Conservation (phyloP, 495 filamentous ascomycete genomes). For the Hypomontagnella submonticulosa region DNA sequence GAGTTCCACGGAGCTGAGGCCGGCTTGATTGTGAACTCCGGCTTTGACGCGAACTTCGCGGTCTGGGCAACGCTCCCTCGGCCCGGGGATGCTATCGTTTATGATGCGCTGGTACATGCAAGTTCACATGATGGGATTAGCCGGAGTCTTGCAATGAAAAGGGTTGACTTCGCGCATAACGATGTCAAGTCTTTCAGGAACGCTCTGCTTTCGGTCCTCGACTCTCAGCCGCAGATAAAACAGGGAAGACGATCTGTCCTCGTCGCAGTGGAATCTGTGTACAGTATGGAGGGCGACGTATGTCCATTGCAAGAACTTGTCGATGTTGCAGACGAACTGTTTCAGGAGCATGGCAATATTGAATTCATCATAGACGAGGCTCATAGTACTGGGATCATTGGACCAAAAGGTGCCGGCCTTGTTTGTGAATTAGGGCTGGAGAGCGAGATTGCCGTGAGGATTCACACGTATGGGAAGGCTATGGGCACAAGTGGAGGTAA, state of each 20-base stretch:
- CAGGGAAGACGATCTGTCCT: conserved; percentile 51
- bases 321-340: conserved; percentile 58
- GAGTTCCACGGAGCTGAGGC: conserved; percentile 64
- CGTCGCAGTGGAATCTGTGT: conserved; percentile 68
- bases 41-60: conserved; percentile 69
- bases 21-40: conserved; percentile 67
- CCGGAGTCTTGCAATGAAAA: conserved; percentile 57
- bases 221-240: conserved; percentile 42
- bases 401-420: conserved; percentile 63
- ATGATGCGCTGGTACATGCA: conserved; percentile 72
- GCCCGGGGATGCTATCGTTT: conserved; percentile 67
- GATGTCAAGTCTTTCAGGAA: conserved; percentile 53
- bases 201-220: conserved; percentile 51
- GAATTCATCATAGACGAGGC: conserved; percentile 74
- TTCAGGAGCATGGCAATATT: conserved; percentile 60
- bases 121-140: conserved; percentile 71
- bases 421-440: conserved; percentile 69
- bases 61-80: conserved; percentile 65
- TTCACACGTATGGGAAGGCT: conserved; percentile 72
- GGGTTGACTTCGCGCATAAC: conserved; percentile 66
- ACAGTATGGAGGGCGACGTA: conserved; percentile 76
- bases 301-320: conserved; percentile 65
- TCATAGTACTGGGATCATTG: conserved; percentile 68
- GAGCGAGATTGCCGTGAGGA: conserved; percentile 63
- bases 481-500: conserved; percentile 69